Evolutionary conservation across 2,329 filamentous ascomycete genomes (phyloP).

Genomic region (Raffaelea deltoideospora): DNA sequence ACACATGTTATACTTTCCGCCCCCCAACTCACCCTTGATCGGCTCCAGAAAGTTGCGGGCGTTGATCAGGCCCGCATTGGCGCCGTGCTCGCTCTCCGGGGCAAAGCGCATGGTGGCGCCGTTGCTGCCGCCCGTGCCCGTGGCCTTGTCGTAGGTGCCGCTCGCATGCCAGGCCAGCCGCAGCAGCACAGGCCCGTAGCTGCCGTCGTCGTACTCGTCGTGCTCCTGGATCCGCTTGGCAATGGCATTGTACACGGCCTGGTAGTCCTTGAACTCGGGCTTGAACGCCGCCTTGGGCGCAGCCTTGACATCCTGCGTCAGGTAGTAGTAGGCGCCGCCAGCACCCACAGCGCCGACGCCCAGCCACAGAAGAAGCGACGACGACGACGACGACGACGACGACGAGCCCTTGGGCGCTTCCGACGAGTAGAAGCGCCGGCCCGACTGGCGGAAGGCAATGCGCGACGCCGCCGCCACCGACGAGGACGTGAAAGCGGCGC

Average conservation of each 20-base stretch:
- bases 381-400: conserved; percentile 22
- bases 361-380: conserved; percentile 36
- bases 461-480: conserved; percentile 45
- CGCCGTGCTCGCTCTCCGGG: conserved; percentile 78
- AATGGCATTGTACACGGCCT: conserved; percentile 85
- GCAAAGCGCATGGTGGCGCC: conserved; percentile 94
- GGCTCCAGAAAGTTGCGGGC: conserved; percentile 90
- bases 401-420: conserved; percentile 40
- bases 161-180: conserved; percentile 88
- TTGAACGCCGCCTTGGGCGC: conserved; percentile 46
- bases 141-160: conserved; percentile 82
- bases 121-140: conserved; percentile 82
- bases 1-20: background rate
- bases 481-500: conserved; percentile 27
- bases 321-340: conserved; percentile 53
- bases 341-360: conserved; percentile 43
- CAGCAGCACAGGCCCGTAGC: conserved; percentile 82
- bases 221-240: conserved; percentile 70
- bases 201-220: conserved; percentile 92
- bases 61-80: conserved; percentile 76
- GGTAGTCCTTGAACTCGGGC: conserved; percentile 77
- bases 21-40: conserved; percentile 51
- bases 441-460: conserved; percentile 56
- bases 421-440: conserved; percentile 67
- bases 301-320: conserved; percentile 35